These are phyloP conservation scores for Skeletonema grethae DNA, from an alignment of 108 stramenopile genomes.

Conservation along the genomic window DNA sequence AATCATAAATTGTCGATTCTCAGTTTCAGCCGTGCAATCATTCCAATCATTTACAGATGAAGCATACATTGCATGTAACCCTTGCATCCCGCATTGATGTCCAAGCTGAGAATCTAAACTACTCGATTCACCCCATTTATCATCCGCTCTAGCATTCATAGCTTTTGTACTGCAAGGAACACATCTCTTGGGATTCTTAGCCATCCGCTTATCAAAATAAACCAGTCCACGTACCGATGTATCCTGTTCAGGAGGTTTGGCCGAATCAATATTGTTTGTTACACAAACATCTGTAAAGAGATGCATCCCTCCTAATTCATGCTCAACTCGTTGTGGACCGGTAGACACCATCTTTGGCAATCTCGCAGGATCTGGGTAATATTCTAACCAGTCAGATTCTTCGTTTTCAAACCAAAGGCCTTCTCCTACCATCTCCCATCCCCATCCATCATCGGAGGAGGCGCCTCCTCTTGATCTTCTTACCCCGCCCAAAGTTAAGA, in stretches of 20 bases:
- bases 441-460: conserved; percentile 1
- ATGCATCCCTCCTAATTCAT: conserved; percentile 5
- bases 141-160: conserved; percentile 6
- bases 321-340: conserved; percentile 11
- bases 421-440: neutral
- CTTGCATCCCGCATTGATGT: conserved; percentile 39
- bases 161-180: conserved; percentile 21
- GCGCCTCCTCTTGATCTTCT: neutral
- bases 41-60: conserved; percentile 44
- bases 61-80: conserved; percentile 40
- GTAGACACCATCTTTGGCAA: conserved; percentile 11
- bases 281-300: conserved; percentile 32
- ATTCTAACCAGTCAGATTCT: conserved; percentile 21
- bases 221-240: conserved; percentile 30
- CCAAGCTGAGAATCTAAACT: conserved; percentile 8
- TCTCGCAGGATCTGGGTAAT: conserved; percentile 9
- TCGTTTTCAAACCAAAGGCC: neutral
- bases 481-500: neutral
- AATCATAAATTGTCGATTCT: conserved; percentile 14
- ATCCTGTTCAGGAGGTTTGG: conserved; percentile 13
- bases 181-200: conserved; percentile 28
- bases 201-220: conserved; percentile 26
- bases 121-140: conserved; percentile 8
- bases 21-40: conserved; percentile 18
- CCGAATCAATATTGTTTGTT: conserved; percentile 32